Base-by-base conservation (phyloP, 2,329 filamentous ascomycete genomes). In the Colletotrichum neosansevieriae region DNA sequence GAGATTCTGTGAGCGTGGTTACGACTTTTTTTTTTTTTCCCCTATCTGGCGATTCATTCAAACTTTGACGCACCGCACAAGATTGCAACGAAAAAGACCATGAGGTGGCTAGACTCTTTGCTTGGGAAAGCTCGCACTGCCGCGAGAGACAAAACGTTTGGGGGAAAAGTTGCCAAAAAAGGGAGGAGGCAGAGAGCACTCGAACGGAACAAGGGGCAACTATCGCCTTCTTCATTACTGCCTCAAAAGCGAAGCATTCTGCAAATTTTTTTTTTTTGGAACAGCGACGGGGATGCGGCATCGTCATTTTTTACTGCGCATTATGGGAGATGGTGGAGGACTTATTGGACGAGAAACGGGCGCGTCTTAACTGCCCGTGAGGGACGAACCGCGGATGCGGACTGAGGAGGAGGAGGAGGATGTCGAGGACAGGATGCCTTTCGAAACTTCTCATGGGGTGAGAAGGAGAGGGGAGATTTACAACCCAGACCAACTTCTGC, bases 61-160 rank as follows among this genome's bases (percentile, higher is more conserved):
- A 15, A 11, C 19, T n/a, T 44, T 44, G 6, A 15, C 17, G 3
- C 10, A 21, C 10, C 17, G 21, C 29, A 11, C 24, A 38, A 69
- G 63, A 69, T 69, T 67, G 67, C 63, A 61, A 51, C 34, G 51
- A 38, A 36, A 58, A 58, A 45, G 44, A 69, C n/a, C 51, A 66
- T 42, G 57, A 50, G 66, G 57, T 24, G 63, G 67, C 50, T 69
- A 69, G 67, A 69, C 44, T 69, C 44, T 56, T 57, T 42, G 34
- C 47, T 66, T 51, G 24, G 50, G 63, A 49, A 19, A 10, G 36
- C 36, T 56, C 29, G 24, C 24, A 36, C 15, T 38, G 51, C 24
- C 42, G 42, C 42, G 53, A 57, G 17, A 10, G 36, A 42, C 13
- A n/a, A 13, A 34, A 24, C n/a, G 47, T n/a, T 51, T 34, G 15